These are phyloP conservation scores for Neurospora sp. DNA, from an alignment of 495 filamentous ascomycete species.

Conservation along the genomic window DNA sequence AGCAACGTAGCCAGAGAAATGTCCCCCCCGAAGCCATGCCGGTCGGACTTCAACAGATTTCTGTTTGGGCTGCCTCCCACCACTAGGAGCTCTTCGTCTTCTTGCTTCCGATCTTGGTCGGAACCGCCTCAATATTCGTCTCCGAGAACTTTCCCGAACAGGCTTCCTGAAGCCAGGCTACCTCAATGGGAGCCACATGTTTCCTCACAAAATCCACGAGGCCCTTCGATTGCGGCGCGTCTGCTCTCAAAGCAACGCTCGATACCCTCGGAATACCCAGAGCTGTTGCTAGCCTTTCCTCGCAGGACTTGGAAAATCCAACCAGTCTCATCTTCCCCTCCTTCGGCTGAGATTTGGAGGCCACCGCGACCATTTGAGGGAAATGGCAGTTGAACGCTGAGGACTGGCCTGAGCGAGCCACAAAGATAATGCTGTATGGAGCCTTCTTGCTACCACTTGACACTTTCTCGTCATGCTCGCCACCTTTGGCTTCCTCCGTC, in stretches of 20 bases:
- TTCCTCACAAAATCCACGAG: conserved; percentile 41
- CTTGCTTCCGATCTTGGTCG: conserved; percentile 29
- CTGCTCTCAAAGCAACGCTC: conserved; percentile 43
- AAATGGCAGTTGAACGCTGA: conserved; percentile 47
- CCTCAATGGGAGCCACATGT: conserved; percentile 31
- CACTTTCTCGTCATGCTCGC: not conserved
- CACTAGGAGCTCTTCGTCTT: conserved; percentile 15
- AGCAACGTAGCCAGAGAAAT: not conserved
- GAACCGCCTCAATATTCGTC: conserved; percentile 27
- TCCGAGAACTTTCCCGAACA: conserved; percentile 9
- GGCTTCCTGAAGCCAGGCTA: conserved; percentile 20
- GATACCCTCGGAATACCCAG: conserved; percentile 49
- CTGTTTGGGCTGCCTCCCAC: not conserved
- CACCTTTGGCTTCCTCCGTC: not conserved
- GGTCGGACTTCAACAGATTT: not conserved
- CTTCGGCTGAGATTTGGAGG: conserved; percentile 31
- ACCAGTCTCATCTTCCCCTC: conserved; percentile 41
- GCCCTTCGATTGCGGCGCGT: conserved; percentile 35
- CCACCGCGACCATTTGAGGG: conserved; percentile 45
- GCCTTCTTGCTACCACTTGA: not conserved
- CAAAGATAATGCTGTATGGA: conserved; percentile 37
- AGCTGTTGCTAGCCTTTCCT: conserved; percentile 38
- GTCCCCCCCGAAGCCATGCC: not conserved
- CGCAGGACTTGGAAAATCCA: conserved; percentile 42
- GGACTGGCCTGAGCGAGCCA: conserved; percentile 39